Conservation (phyloP, 106 monocot genomes). For the Dendrobium officinale region DNA sequence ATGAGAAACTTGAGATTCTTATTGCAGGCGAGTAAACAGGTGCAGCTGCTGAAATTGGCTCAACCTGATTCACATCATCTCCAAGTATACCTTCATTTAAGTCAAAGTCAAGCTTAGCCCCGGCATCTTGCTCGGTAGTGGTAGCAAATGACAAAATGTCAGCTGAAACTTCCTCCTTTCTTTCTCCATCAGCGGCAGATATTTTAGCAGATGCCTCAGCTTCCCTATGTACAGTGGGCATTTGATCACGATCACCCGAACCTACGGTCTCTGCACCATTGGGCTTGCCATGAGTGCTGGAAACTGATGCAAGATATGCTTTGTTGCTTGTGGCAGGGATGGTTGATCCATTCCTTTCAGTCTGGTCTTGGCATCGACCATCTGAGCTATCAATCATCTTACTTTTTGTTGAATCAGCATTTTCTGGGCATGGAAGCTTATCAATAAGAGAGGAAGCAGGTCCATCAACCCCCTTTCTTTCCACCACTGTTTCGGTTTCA, state of each 20-base stretch:
- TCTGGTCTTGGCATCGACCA: background rate
- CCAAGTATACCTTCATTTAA: slow-evolving; percentile 67
- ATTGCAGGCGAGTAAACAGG: slow-evolving; percentile 23
- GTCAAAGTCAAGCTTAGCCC: slow-evolving; percentile 62
- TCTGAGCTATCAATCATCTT: slow-evolving; percentile 11
- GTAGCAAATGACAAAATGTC: slow-evolving; percentile 12
- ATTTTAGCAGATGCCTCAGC: slow-evolving; percentile 11
- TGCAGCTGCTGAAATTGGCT: slow-evolving; percentile 19
- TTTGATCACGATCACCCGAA: slow-evolving; percentile 6
- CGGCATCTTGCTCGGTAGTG: slow-evolving; percentile 16
- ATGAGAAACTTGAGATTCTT: slow-evolving; percentile 23
- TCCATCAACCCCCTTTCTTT: slow-evolving; percentile 5
- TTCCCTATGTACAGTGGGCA: slow-evolving; percentile 9
- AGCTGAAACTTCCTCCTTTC: slow-evolving; percentile 21
- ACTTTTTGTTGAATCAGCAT: slow-evolving; percentile 10
- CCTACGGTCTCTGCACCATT: slow-evolving; percentile 13
- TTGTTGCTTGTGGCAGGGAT: slow-evolving; percentile 3
- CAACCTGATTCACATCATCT: slow-evolving; percentile 53
- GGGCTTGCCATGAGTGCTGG: background rate
- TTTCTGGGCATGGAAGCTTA: slow-evolving; percentile 9
- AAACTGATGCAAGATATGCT: slow-evolving; percentile 10
- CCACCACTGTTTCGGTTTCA: slow-evolving; percentile 8
- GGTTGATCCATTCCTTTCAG: slow-evolving; percentile 20
- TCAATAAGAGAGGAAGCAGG: slow-evolving; percentile 7
- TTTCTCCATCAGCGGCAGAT: slow-evolving; percentile 18